Evolutionary conservation across 2,329 filamentous ascomycete species (phyloP).

Genomic region (Aspergillus intermedius): DNA sequence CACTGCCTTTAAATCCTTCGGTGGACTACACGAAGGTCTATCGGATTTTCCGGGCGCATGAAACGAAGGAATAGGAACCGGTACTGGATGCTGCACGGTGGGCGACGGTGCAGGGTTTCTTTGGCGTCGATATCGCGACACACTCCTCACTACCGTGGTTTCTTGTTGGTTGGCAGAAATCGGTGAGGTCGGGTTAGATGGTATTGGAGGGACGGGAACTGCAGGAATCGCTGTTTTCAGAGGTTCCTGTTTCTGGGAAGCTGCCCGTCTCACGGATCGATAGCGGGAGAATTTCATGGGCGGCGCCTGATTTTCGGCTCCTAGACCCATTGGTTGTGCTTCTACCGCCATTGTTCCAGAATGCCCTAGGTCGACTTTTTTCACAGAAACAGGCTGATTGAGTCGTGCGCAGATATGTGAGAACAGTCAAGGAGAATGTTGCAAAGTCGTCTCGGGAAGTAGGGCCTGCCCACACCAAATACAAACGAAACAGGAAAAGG

Average conservation of each 20-base stretch:
- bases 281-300: conserved; percentile 52
- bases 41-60: neutral
- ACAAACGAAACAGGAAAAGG: too few species aligned
- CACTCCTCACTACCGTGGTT: conserved; percentile 25
- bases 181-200: conserved; percentile 9
- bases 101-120: conserved; percentile 9
- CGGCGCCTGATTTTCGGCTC: conserved; percentile 2
- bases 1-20: neutral
- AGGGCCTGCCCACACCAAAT: neutral
- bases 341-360: neutral
- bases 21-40: neutral
- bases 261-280: conserved; percentile 48
- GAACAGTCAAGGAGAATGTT: too few species aligned
- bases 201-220: conserved; percentile 14
- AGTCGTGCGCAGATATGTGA: too few species aligned
- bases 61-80: neutral
- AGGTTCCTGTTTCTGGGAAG: conserved; percentile 27
- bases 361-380: neutral
- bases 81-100: neutral
- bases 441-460: conserved; percentile 1
- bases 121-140: conserved; percentile 30
- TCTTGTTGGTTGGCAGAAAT: conserved; percentile 1
- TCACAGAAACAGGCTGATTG: too few species aligned
- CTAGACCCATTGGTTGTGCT: neutral
- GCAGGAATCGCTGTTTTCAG: conserved; percentile 4